Base-by-base conservation (phyloP, 192 early-diverging fungal genomes). In the Mortierella alpina region DNA sequence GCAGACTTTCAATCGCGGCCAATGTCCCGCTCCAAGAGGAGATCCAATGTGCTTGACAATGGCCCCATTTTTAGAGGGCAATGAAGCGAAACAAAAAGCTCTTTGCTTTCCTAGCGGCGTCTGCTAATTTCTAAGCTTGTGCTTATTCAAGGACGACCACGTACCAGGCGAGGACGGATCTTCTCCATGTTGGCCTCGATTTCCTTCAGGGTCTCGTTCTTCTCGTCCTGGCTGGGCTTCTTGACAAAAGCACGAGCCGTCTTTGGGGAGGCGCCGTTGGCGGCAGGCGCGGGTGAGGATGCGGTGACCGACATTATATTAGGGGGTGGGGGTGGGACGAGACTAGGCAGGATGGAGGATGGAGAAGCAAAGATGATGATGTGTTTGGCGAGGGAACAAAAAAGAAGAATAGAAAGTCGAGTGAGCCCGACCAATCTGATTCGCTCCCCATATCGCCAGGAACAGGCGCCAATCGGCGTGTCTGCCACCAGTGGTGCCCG, bases 171-270 rank as follows among this genome's bases (percentile, higher is more conserved):
- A 44, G 82, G 74, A 52, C 73, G 73, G 73, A 83, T 76, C 72
- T 80, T 80, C 54, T 80, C 77, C 69, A 80, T 80, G 69, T 68
- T 72, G 59, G 69, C 77, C 70, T 80, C 77, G 56, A 80, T 72
- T 70, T 80, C 70, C 60, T 80, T 72, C 47, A 80, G 20, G 47
- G 77, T 72, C 20, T 80, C 47, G 63, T 71, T 66, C 66, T 72
- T 80, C 54, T 80, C 70, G 53, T 80, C 73, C 59, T 72, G 70
- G 60, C 61, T 72, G 22, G 69, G 71, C 64, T 83, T 68, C 64
- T 72, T 68, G 82, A 75, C 74, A 59, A 70, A 72, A 5, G 45
- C 55, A 52, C 64, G 65, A 58, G 57, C 56, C 46, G 49, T 31
- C 75, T 78, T 78, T 49, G 69, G 73, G 59, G 71, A 66, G 7